These are phyloP conservation scores for Thalassia testudinum DNA, from an alignment of 116 monocot species.

Conservation along the genomic window DNA sequence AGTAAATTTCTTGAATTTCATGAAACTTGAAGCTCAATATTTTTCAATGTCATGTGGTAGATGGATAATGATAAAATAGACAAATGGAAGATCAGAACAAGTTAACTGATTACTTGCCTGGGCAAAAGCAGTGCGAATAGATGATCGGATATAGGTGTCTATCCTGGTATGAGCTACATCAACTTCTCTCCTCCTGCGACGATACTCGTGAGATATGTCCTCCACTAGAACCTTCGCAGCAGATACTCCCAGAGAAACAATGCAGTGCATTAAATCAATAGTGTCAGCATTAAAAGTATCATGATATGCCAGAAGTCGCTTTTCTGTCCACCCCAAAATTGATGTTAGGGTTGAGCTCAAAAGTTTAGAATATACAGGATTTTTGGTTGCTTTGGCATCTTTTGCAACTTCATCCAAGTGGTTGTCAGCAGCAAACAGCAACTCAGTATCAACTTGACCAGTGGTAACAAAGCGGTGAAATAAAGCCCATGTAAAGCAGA, in stretches of 20 bases:
- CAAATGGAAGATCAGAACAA: too few species aligned
- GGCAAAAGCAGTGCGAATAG: conserved; percentile 27
- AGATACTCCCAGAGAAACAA: conserved; percentile 65
- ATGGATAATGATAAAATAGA: too few species aligned
- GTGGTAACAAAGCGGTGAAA: conserved; percentile 50
- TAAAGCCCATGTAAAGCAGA: conserved; percentile 77
- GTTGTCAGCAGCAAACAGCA: conserved; percentile 70
- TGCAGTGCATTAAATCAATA: conserved; percentile 57
- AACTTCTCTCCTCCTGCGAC: conserved; percentile 64
- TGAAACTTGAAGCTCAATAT: too few species aligned
- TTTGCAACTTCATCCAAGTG: conserved; percentile 72
- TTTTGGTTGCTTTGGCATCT: conserved; percentile 76
- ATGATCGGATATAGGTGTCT: conserved; percentile 28
- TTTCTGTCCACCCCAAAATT: conserved; percentile 91
- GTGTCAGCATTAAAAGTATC: conserved; percentile 60
- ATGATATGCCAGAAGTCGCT: conserved; percentile 83
- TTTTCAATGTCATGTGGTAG: too few species aligned
- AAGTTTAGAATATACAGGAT: conserved; percentile 63
- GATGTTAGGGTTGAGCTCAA: conserved; percentile 77
- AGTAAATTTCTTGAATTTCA: too few species aligned
- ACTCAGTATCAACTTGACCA: conserved; percentile 59
- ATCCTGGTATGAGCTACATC: conserved; percentile 37
- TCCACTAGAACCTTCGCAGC: conserved; percentile 72
- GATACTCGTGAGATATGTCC: conserved; percentile 45
- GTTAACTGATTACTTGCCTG: too few species aligned